Conservation (phyloP, 352 stramenopile genomes). For the Phytopythium litorale region DNA sequence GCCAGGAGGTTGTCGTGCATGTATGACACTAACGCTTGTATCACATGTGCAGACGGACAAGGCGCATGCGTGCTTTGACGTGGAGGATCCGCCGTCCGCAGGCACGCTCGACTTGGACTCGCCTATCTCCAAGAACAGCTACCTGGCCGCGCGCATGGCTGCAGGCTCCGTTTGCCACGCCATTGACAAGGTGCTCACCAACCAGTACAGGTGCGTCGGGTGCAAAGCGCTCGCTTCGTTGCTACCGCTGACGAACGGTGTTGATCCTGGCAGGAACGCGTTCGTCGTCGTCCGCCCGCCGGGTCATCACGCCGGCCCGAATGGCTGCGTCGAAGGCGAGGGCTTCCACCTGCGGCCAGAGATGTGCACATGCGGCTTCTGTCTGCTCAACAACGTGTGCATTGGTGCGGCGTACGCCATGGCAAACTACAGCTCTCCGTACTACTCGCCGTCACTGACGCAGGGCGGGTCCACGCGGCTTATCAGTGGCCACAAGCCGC, state of each 20-base stretch:
- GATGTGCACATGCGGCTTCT: slow-evolving; percentile 66
- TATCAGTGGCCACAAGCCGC: slow-evolving; percentile 8
- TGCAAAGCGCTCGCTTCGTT: background rate
- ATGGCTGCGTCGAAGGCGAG: slow-evolving; percentile 52
- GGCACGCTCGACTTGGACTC: slow-evolving; percentile 64
- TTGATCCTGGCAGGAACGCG: slow-evolving; percentile 34
- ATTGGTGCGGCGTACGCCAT: slow-evolving; percentile 59
- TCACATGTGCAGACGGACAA: slow-evolving; percentile 27
- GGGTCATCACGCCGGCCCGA: slow-evolving; percentile 56
- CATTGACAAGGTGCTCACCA: slow-evolving; percentile 56
- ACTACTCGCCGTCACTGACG: slow-evolving; percentile 21
- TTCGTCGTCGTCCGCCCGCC: slow-evolving; percentile 59
- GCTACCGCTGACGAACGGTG: background rate
- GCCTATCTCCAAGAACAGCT: slow-evolving; percentile 58
- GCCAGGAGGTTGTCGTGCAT: too few relatives aligned
- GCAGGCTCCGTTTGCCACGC: slow-evolving; percentile 59
- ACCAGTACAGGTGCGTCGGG: slow-evolving; percentile 35
- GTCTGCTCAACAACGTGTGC: slow-evolving; percentile 66
- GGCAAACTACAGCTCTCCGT: slow-evolving; percentile 37
- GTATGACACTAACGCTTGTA: too few relatives aligned
- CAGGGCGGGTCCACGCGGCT: slow-evolving; percentile 1
- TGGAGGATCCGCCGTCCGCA: slow-evolving; percentile 36
- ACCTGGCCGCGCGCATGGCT: slow-evolving; percentile 44
- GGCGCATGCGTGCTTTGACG: slow-evolving; percentile 42
- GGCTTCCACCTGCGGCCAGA: slow-evolving; percentile 47